Evolutionary conservation across 2,329 filamentous ascomycete species (phyloP).

Genomic region (Diaporthe vexans): DNA sequence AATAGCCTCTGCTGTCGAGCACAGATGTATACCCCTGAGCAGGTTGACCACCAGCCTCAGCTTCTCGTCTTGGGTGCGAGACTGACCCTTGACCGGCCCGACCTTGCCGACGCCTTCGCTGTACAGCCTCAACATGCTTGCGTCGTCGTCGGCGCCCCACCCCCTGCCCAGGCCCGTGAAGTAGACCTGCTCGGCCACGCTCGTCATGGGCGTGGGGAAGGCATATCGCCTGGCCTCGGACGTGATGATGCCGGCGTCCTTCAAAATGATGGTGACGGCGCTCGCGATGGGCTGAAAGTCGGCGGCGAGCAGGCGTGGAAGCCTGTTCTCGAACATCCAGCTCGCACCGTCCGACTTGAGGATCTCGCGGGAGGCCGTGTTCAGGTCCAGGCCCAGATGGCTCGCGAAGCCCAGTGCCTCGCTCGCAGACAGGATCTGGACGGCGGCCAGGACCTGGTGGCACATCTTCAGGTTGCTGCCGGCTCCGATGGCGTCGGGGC

Average conservation of each 20-base stretch:
- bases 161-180: constrained; percentile 71
- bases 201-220: constrained; percentile 73
- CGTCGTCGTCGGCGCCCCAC: constrained; percentile 62
- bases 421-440: constrained; percentile 72
- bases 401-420: constrained; percentile 73
- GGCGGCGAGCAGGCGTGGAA: constrained; percentile 67
- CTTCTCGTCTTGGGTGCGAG: constrained; percentile 53
- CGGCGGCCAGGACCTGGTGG: constrained; percentile 74
- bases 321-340: constrained; percentile 74
- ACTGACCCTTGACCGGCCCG: constrained; percentile 47
- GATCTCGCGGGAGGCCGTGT: constrained; percentile 58
- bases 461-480: constrained; percentile 74
- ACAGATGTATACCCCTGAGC: constrained; percentile 60
- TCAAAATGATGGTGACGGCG: constrained; percentile 71
- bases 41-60: constrained; percentile 55
- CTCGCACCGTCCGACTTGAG: constrained; percentile 65
- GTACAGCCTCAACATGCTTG: constrained; percentile 59
- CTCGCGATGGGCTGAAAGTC: constrained; percentile 69
- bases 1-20: constrained; percentile 58
- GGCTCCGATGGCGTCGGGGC: constrained; percentile 67
- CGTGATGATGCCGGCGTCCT: constrained; percentile 77
- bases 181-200: constrained; percentile 75
- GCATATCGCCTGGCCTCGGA: constrained; percentile 69
- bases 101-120: constrained; percentile 54
- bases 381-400: constrained; percentile 66